Evolutionary conservation across 345 rosid genomes (phyloP), one percentile per base, ranked within the genome.

Genomic region (Litchi chinensis): DNA sequence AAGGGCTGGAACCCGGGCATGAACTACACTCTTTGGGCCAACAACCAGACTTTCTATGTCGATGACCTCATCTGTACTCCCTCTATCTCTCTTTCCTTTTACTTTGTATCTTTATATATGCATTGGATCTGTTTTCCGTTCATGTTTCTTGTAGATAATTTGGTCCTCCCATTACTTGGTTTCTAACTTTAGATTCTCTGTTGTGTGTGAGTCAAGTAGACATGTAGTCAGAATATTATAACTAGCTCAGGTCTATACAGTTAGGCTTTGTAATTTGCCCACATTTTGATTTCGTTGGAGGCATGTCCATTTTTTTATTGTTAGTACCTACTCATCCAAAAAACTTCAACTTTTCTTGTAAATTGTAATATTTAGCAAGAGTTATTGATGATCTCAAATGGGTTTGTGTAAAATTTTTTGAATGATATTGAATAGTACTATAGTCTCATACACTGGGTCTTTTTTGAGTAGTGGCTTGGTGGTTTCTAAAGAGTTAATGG

Each of bases 1-100:
- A 88, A 82, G 46, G 97, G 97, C 69, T 92, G 97, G 97, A 92
- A 91, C 74, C 89, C 97, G 4, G 88, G 92, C 82, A 65, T 92
- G 82, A 92, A 92, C 90, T 92, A 91, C 86, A 89, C 97, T 43
- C 80, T 78, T 65, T 92, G 97, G 94, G 88, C 92, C 39, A 89
- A 91, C 79, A 92, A 91, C 83, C 87, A 91, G 0, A 92, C 97
- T 79, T 92, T 91, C 88, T 89, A 85, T 71, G 94, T 91, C 57
- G 88, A 86, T 28, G 94, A 92, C 85, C 79, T 92, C 65, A 92
- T 92, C 80, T 92, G 94, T 92, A 86, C 67, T 19, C 83, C 13
- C 74, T 59, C 79, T 75, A 26, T 71, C 39, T 65, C 81, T 79
- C 69, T 71, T 46, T 59, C 26, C 16, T 46, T 78, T 6, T 44